A percentile compares a stretch with the other conserved stretches of the same genome.
These are phyloP conservation scores for Serendipita sp. DNA, from an alignment of 768 basidiomycete species.

Conservation along the genomic window DNA sequence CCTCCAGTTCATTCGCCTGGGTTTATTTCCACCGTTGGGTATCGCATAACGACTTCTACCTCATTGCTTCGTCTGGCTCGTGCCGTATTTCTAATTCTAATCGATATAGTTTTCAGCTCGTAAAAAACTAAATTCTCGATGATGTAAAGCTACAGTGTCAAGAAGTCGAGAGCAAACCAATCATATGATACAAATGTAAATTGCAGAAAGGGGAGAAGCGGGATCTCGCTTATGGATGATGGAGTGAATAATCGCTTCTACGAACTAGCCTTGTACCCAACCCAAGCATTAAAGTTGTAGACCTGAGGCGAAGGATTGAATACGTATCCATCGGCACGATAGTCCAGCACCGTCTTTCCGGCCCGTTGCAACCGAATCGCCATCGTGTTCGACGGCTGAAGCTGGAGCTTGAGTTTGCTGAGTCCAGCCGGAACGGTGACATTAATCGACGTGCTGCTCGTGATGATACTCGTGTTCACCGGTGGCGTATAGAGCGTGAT, in stretches of 20 bases:
- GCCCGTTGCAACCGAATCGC: conserved; percentile 38
- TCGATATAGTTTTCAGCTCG: too few species aligned
- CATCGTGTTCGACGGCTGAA: conserved; percentile 31
- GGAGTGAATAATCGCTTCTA: neutral
- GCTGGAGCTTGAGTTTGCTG: conserved; percentile 44
- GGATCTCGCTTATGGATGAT: too few species aligned
- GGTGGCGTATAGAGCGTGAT: conserved; percentile 38
- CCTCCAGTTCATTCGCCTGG: too few species aligned
- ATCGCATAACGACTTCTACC: too few species aligned
- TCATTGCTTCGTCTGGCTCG: too few species aligned
- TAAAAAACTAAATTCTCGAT: too few species aligned
- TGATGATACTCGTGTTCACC: conserved; percentile 21
- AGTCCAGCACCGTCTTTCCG: conserved; percentile 31
- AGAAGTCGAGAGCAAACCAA: too few species aligned
- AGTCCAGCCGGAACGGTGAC: conserved; percentile 39
- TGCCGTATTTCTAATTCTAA: too few species aligned
- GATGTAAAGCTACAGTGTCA: too few species aligned
- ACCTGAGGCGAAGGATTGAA: conserved; percentile 37
- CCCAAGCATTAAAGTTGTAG: conserved; percentile 64
- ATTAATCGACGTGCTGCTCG: conserved; percentile 26
- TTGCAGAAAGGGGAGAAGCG: too few species aligned
- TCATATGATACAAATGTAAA: too few species aligned
- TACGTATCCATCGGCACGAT: conserved; percentile 34
- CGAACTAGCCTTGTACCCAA: conserved; percentile 17
- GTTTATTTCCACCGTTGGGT: too few species aligned